phyloP scores from a whole-genome alignment of 805 yeast species.

The Candida succiphila region DNA sequence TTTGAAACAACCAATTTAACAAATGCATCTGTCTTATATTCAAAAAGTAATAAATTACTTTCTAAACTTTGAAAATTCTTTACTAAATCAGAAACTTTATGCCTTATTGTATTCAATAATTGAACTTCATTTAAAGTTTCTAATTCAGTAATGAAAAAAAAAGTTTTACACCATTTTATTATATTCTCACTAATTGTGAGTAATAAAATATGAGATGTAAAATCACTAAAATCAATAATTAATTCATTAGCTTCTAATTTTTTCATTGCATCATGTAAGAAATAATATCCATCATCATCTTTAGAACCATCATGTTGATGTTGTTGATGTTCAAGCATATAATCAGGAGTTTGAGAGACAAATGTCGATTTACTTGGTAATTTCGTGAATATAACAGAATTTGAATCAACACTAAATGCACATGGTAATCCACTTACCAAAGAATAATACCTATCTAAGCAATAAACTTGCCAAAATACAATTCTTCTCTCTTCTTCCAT shows the following conservation, averaged over 20 bases:
- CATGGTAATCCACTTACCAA: constrained; percentile 21
- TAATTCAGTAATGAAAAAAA: constrained; percentile 18
- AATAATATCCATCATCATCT: constrained; percentile 6
- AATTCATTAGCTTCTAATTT: constrained; percentile 18
- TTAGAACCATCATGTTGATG: not conserved
- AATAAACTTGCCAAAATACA: constrained; percentile 22
- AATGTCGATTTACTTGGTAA: constrained; percentile 21
- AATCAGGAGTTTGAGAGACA: not conserved
- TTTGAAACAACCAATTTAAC: constrained; percentile 15
- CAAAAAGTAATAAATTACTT: constrained; percentile 17
- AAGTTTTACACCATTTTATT: constrained; percentile 22
- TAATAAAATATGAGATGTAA: constrained; percentile 16
- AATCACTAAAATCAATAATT: constrained; percentile 16
- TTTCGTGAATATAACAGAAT: constrained; percentile 18
- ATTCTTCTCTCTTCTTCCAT: constrained; percentile 20
- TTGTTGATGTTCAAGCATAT: not conserved
- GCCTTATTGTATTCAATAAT: constrained; percentile 10
- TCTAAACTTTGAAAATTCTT: constrained; percentile 17
- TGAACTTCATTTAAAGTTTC: constrained; percentile 12
- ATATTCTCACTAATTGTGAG: constrained; percentile 21
- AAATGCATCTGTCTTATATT: constrained; percentile 14
- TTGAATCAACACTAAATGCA: constrained; percentile 17
- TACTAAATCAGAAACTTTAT: constrained; percentile 17
- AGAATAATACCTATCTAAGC: constrained; percentile 21
- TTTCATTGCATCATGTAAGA: constrained; percentile 20